Base-by-base conservation (phyloP, 805 yeast species). In the Starmerella khaoyaiensis region DNA sequence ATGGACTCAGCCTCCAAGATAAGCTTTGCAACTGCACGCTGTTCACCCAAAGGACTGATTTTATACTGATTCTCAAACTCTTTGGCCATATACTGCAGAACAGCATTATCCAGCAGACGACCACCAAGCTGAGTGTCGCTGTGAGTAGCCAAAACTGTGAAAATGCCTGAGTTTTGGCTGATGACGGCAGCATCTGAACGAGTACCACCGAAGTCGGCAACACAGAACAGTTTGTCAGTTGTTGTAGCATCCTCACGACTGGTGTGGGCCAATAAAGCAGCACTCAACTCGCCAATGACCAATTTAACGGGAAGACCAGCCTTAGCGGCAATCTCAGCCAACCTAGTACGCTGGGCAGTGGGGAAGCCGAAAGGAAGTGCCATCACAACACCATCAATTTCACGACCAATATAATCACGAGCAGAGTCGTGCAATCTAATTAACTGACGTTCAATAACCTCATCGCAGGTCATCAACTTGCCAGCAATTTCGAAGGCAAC, bases 141-240 rank as follows among this genome's bases (percentile, higher is more conserved):
- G 41, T 74, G 73, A 48, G 95, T 82, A 42, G 93, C 78, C 51
- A 90, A 68, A 32, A 83, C 67, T 39, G 98, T 87, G 63, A 81
- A 69, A 49, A 90, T 72, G 54, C 98, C 98, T 47, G 94, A 94
- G 67, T 96, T 76, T 37, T 78, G 80, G 28, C 96, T 76, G 52
- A 90, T 66, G 35, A 90, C 86, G 42, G 97, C 94, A 45, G 86
- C 95, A 57, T 90, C 97, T 28, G 94, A 77, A 63, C 97, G 73
- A 51, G 84, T 70, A 56, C 94, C 96, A 59, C 98, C 98, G 54
- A 90, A 81, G 62, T 90, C 98, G 38, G 93, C 93, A 50, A 90
- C 95, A 34, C 83, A 93, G 54, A 76, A 76, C 42, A 81, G 61
- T 66, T 78, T 78, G 62, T 83, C 93, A 14, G 48, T 46, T 39